Evolutionary conservation across 1,284 basidiomycete species (phyloP), one percentile per base, ranked within the genome.

Genomic region (Cryptococcus sp.): DNA sequence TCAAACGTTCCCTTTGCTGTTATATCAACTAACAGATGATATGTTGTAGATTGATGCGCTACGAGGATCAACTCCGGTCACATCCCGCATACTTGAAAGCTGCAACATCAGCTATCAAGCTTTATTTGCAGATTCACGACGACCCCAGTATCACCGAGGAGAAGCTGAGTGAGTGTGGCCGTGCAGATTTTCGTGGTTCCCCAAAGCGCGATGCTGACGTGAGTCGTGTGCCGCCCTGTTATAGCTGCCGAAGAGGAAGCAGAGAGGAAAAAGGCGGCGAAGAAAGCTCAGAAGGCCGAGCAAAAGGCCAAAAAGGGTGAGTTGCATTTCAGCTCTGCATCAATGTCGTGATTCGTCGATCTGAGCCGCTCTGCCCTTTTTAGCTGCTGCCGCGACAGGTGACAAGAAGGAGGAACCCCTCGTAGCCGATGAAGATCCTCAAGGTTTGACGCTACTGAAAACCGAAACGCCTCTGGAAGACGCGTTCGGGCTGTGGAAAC

Each of bases 251-350:
- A 76, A 65, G 75, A 77, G 57, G 76, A 76, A 55, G 80, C 80
- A 8, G 76, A 80, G 58, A 75, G 85, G 38, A 83, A 87, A 50
- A 87, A 87, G 58, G 85, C 85, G 0, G 86, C 87, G 69, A 91
- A 91, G 78, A 94, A 93, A 76, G 90, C 89, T 0, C 88, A 89
- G 73, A 93, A 92, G 78, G 94, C 91, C 72, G 91, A 90, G 29
- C 90, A 89, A 76, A 94, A 93, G 74, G 91, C 82, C 17, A 87
- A 88, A 71, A 89, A 84, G 73, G 80, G 82, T 83, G 54, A 25
- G 72, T 63, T 16, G n/a, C 38, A 23, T n/a, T 49, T 11, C 26
- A 25, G 4, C 8, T 34, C 8, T 34, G 29, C 29, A 34, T 34
- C 8, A 34, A 34, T 29, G 29, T 4, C 8, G 29, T 34, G 29